Evolutionary conservation across 345 rosid species (phyloP).

Genomic region (Euclidium syriacum): DNA sequence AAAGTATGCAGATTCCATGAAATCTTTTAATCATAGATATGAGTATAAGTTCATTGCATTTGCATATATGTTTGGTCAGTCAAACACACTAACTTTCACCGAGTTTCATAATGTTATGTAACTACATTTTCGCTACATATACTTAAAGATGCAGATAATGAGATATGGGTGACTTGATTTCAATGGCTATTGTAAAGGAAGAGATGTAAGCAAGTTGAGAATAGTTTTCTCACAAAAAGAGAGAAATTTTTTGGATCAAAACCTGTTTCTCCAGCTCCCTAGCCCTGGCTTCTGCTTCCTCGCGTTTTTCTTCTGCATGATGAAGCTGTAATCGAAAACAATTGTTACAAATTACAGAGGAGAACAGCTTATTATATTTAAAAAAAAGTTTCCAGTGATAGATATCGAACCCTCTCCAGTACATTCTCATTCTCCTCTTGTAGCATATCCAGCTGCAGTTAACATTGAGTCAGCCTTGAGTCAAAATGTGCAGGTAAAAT

Average conservation of each 20-base stretch:
- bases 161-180: not conserved
- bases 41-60: not conserved
- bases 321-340: constrained; percentile 51
- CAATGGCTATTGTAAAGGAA: not conserved
- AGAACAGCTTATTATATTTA: constrained; percentile 3
- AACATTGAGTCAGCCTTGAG: constrained; percentile 28
- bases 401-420: constrained; percentile 49
- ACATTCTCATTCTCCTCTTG: constrained; percentile 81
- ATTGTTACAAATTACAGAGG: constrained; percentile 8
- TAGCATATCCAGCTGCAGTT: constrained; percentile 83
- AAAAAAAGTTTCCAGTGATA: not conserved
- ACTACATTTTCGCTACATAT: not conserved
- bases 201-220: not conserved
- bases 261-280: constrained; percentile 99
- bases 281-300: constrained; percentile 94
- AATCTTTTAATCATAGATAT: not conserved
- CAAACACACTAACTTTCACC: not conserved
- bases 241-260: not conserved
- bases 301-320: constrained; percentile 60
- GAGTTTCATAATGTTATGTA: not conserved
- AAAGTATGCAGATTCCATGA: not conserved
- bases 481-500: not conserved
- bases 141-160: not conserved
- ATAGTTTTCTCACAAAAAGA: not conserved
- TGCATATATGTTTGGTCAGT: constrained; percentile 2